Evolutionary conservation across 2,329 filamentous ascomycete genomes (phyloP), one percentile per base, ranked within the genome.

Genomic region (Colletotrichum camelliae): DNA sequence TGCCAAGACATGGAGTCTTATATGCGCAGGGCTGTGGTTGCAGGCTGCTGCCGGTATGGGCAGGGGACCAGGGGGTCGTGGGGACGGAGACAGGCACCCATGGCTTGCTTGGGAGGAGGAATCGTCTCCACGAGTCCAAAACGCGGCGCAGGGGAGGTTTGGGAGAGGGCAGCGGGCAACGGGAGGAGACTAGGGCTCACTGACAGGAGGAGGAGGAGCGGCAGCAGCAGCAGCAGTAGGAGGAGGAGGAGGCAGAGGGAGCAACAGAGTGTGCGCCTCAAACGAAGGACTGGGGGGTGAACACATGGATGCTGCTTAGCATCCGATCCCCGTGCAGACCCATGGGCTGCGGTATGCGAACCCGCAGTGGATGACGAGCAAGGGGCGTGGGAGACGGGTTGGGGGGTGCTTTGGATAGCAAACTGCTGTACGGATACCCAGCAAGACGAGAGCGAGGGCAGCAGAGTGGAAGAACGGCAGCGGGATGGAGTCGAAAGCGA

Each of bases 71-170:
- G 71, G 67, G 67, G 79, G 77, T 77, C 67, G 77, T 69, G 69
- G 67, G 73, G 67, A 77, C 67, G 60, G 65, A 67, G 75, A 78
- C 80, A 80, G 79, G 58, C 73, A 77, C 66, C 73, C 72, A 75
- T 67, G 73, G 55, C n/a, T 29, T 67, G 69, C 77, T 75, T 52
- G 39, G 69, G 75, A 78, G 76, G 67, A 78, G 73, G 71, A 71
- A 72, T 78, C 78, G 81, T 83, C 85, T 81, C 84, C 84, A 85
- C 82, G 83, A 80, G 83, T 82, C 81, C 84, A 83, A 86, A 86
- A 86, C 85, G 79, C 81, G 80, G 80, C 75, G 83, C 82, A 82
- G 80, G 84, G 81, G 78, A 79, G 77, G 78, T 39, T 60, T 69
- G 67, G 55, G 39, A 37, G 29, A 33, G 39, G 24, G 16, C 43